Base-by-base conservation (phyloP, 805 yeast genomes). In the Candida koratica region DNA sequence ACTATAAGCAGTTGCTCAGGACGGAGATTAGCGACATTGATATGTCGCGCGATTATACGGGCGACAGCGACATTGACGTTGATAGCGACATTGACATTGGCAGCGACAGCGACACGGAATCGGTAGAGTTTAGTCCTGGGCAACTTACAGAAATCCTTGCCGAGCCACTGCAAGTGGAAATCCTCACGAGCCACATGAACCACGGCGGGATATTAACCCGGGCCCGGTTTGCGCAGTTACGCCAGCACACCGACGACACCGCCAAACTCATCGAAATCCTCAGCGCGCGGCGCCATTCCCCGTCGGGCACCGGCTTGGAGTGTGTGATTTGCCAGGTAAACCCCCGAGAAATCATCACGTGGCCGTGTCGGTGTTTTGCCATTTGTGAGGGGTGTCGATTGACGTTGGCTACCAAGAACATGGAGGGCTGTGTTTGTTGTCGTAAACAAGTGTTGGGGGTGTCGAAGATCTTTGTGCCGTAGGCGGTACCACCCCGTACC, bases 301-400 rank as follows among this genome's bases (percentile, higher is more conserved):
- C n/a, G n/a, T n/a, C n/a, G n/a, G n/a, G n/a, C n/a, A 17, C 12
- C 18, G 65, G 15, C 7, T 45, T 75, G 5, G 64, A 66, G 5
- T 88, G 97, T 59, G 95, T 85, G 5, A 81, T 89, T 2, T 89
- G 97, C 55, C 90, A 83, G 47, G 68, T 71, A 4, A 77, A 81
- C 39, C 73, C 78, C 4, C 69, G 96, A 45, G 84, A 81, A 39
- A 75, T 89, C 27, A 79, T 89, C 6, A 64, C 90, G 3, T 89
- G 97, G 97, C 97, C 97, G 0, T 89, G 97, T 54, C 75, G 78
- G 48, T 89, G 97, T 56, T 75, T 89, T 38, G 88, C 95, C 0
- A 67, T 89, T 4, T 89, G 97, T 57, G 96, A 88, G 45, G 71
- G 75, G 17, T 89, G 97, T 52, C 70, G 97, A 12, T 64, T 79